Evolutionary conservation across 2,329 filamentous ascomycete genomes (phyloP).

Genomic region (Didymella segeticola): DNA sequence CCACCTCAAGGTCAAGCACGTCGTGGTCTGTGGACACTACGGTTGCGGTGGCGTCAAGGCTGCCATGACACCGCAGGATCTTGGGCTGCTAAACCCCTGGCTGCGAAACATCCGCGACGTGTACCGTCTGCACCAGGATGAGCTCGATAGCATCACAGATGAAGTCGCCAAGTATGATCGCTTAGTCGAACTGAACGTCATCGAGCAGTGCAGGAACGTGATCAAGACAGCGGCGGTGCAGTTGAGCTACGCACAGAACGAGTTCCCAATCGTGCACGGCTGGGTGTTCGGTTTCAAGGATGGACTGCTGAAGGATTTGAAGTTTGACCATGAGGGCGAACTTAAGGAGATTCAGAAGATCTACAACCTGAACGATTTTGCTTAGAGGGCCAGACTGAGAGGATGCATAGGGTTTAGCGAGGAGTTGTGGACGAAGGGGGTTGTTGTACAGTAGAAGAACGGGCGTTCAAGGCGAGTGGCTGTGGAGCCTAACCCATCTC

Average conservation of each 20-base stretch:
- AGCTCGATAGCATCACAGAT: constrained; percentile 62
- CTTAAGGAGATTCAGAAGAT: constrained; percentile 68
- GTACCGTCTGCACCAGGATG: constrained; percentile 72
- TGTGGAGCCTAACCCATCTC: neutral
- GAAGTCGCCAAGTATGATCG: constrained; percentile 40
- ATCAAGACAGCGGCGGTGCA: constrained; percentile 61
- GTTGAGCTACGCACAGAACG: constrained; percentile 66
- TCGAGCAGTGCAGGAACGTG: constrained; percentile 48
- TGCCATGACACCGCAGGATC: constrained; percentile 68
- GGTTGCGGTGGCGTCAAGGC: constrained; percentile 71
- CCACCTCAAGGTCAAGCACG: constrained; percentile 65
- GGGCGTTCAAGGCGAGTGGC: neutral
- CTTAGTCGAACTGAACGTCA: constrained; percentile 48
- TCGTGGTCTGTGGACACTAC: constrained; percentile 74
- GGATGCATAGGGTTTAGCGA: constrained; percentile 5
- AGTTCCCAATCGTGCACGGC: constrained; percentile 73
- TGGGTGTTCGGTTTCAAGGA: constrained; percentile 76
- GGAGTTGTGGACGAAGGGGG: constrained; percentile 6
- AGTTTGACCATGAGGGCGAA: constrained; percentile 66
- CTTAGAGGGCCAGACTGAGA: constrained; percentile 1
- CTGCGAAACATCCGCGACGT: constrained; percentile 77
- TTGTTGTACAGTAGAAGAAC: constrained; percentile 2
- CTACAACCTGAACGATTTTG: constrained; percentile 56
- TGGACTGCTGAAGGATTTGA: constrained; percentile 69
- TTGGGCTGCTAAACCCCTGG: constrained; percentile 76